Conservation (phyloP, 805 yeast species). For the Vanderwaltozyma yarrowii region DNA sequence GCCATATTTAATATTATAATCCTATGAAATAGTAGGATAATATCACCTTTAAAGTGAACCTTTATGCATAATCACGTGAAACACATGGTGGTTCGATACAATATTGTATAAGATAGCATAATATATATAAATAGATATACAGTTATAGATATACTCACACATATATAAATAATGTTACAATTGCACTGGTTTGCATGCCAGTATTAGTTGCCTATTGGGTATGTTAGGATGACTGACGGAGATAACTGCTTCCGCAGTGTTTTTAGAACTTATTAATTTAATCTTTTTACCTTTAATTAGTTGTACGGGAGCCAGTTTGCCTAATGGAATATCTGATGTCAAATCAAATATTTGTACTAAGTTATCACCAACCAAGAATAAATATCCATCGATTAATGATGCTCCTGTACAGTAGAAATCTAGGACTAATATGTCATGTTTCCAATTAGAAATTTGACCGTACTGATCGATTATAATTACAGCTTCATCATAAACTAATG, state of each 20-base stretch:
- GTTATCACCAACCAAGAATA: slow-evolving; percentile 51
- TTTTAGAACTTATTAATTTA: slow-evolving; percentile 31
- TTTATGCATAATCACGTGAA: too few species aligned
- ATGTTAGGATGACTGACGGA: slow-evolving; percentile 56
- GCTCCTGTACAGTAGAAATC: slow-evolving; percentile 34
- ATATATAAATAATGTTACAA: slow-evolving; percentile 1
- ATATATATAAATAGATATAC: too few species aligned
- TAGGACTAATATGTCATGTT: slow-evolving; percentile 32
- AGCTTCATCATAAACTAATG: slow-evolving; percentile 60
- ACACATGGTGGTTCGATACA: too few species aligned
- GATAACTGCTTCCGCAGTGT: slow-evolving; percentile 31
- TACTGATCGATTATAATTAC: slow-evolving; percentile 54
- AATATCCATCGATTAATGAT: slow-evolving; percentile 36
- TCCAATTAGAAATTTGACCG: slow-evolving; percentile 40
- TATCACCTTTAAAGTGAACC: too few species aligned
- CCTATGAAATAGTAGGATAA: too few species aligned
- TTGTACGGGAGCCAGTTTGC: slow-evolving; percentile 43
- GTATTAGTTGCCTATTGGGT: slow-evolving; percentile 49
- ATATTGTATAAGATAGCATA: too few species aligned
- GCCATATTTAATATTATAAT: too few species aligned
- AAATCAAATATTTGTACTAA: slow-evolving; percentile 58
- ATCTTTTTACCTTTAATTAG: slow-evolving; percentile 66
- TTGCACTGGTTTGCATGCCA: slow-evolving; percentile 8
- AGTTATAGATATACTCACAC: too few species aligned
- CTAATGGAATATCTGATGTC: slow-evolving; percentile 20